Evolutionary conservation across 2,329 filamentous ascomycete genomes (phyloP), one percentile per base, ranked within the genome.

Genomic region (Pseudocercospora fuligena): DNA sequence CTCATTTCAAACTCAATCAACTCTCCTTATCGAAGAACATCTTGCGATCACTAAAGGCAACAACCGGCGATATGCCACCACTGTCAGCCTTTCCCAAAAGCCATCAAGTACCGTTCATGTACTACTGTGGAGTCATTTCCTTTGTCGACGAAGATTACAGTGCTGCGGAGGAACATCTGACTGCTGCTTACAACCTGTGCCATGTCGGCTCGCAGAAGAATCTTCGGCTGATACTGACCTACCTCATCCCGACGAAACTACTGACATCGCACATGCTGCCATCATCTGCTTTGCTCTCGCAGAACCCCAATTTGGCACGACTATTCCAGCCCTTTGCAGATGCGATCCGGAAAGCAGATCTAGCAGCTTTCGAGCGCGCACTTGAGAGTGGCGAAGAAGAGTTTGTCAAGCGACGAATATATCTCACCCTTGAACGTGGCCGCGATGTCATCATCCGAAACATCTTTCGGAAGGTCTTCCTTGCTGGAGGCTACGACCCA

Each of bases 131-230:
- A 11, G 92, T 99, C 5, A 87, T 99, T n/a, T 87, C 89, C 65
- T 99, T 99, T 77, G 80, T 99, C 5, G 94, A 98, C 69, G 96
- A 99, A 77, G 93, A 97, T 76, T 99, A 99, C 75, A 83, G 86
- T 0, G 71, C 93, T 87, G 92, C 94, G 0, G 93, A 97, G 79
- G 87, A 90, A 72, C 86, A 93, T 77, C 85, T 99, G 21, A 90
- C 89, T 2, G 87, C 90, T 76, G 94, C 95, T 31, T 95, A 92
- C 88, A 82, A 85, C n/a, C 84, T 92, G 71, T 98, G 95, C 76
- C 89, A 94, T 74, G 88, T 86, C 71, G 83, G 87, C 64, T 61
- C 92, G 0, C 83, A 82, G 60, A 88, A 88, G 69, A 98, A 99
- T 77, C 88, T 91, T 75, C 92, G 97, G 91, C 86, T 95, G 64